Evolutionary conservation across 768 basidiomycete genomes (phyloP), one percentile per base, ranked within the genome.

Genomic region (Mrakia blollopis): DNA sequence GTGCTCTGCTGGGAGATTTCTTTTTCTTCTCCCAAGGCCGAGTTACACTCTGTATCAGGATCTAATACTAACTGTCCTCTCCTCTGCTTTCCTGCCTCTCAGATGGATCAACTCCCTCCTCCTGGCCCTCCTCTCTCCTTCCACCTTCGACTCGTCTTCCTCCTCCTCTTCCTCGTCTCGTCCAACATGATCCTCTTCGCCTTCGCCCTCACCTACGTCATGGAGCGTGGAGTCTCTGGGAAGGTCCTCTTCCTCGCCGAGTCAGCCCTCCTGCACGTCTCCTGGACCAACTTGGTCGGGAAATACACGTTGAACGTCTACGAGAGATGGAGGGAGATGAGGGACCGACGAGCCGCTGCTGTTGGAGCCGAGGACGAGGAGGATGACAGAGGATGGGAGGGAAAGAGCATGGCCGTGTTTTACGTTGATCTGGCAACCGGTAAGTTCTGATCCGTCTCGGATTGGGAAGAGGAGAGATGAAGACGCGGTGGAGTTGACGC

Each of bases 51-150:
- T n/a, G n/a, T n/a, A n/a, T n/a, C n/a, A n/a, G n/a, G n/a, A n/a
- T n/a, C n/a, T n/a, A n/a, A n/a, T n/a, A n/a, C n/a, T n/a, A n/a
- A n/a, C 57, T 39, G 11, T 54, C 35, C 4, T 18, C 21, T 4
- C 21, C 14, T 50, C 13, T 50, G 1, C 1, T 44, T 44, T 14
- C 63, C 30, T n/a, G 37, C 65, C 6, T 2, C 47, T 3, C 80
- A 99, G 96, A 98, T 99, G 94, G 97, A 99, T 81, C 97, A 99
- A 85, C 86, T 91, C 73, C 91, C 94, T 41, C 91, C 93, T 83
- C 91, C 93, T 61, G 92, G 92, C 13, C 91, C 94, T 60, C 87
- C 91, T 6, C 82, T 88, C 23, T 83, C 90, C n/a, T 96, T 95
- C 83, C 95, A 98, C 83, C 81, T 93, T 75, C 88, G 97, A 63